Percentiles rank a stretch among this genome's conserved stretches.
Evolutionary conservation across 1,139 yeast genomes (phyloP).

Genomic region (Diutina pseudorugosa): DNA sequence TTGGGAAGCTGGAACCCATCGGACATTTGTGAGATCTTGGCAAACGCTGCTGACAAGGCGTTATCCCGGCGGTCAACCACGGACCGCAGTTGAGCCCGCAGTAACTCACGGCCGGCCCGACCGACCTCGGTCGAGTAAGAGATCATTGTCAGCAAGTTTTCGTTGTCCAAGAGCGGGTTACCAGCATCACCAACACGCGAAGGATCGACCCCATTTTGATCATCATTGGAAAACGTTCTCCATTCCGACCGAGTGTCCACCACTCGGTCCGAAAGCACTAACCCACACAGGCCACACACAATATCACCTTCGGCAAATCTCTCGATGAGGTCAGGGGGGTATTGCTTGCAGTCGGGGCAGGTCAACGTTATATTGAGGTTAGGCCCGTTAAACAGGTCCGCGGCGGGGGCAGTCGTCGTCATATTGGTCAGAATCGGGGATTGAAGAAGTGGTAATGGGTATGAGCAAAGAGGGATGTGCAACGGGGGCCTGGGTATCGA

Average conservation of each 20-base stretch:
- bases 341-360: constrained; percentile 93
- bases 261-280: constrained; percentile 82
- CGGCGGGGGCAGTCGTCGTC: not conserved
- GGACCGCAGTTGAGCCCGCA: constrained; percentile 78
- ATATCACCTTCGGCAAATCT: constrained; percentile 96
- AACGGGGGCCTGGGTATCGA: constrained; percentile 2
- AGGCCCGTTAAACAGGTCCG: constrained; percentile 33
- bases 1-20: constrained; percentile 93
- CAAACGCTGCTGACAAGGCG: constrained; percentile 79
- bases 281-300: constrained; percentile 93
- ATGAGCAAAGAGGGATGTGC: not conserved
- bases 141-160: constrained; percentile 85
- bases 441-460: not conserved
- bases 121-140: constrained; percentile 74
- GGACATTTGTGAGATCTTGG: constrained; percentile 89
- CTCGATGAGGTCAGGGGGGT: constrained; percentile 92
- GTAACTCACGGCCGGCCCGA: constrained; percentile 73
- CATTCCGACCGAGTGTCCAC: constrained; percentile 96
- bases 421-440: not conserved
- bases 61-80: constrained; percentile 81
- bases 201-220: constrained; percentile 96
- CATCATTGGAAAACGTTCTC: constrained; percentile 96
- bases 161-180: constrained; percentile 87
- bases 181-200: constrained; percentile 99
- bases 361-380: constrained; percentile 81